phyloP scores from a whole-genome alignment of 169 alveolate species.

The Babesia sp. region DNA sequence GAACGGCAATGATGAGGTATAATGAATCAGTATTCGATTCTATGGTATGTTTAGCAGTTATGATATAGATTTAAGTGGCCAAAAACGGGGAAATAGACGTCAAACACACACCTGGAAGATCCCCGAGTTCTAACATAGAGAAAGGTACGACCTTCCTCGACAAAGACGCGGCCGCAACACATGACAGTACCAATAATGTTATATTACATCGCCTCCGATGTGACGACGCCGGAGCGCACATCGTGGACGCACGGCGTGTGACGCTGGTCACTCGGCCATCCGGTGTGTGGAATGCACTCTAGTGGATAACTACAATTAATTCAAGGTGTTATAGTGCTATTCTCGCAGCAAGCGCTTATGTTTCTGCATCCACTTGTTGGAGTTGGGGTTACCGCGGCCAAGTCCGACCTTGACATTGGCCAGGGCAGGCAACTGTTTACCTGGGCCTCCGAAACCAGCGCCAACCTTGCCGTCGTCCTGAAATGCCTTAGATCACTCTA shows the following conservation, averaged over 20 bases:
- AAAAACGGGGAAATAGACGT: background rate
- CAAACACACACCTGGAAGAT: conserved; percentile 54
- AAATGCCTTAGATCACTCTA: background rate
- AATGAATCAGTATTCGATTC: background rate
- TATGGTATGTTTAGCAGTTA: background rate
- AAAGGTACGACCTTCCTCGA: conserved; percentile 25
- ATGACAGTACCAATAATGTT: background rate
- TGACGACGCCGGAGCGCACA: conserved; percentile 4
- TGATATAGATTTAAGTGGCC: background rate
- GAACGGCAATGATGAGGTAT: background rate
- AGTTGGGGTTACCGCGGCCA: conserved; percentile 69
- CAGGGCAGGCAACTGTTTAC: background rate
- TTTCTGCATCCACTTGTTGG: conserved; percentile 66
- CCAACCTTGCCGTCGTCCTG: conserved; percentile 31
- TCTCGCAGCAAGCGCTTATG: conserved; percentile 54
- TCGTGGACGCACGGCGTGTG: conserved; percentile 13
- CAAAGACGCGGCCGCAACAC: background rate
- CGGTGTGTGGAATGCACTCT: conserved; percentile 18
- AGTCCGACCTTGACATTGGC: conserved; percentile 50
- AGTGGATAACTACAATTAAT: background rate
- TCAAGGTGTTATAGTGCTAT: background rate
- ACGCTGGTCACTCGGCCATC: background rate
- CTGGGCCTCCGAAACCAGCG: conserved; percentile 1
- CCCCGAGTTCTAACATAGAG: conserved; percentile 59
- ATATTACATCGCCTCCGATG: background rate